A percentile compares a stretch with the other conserved stretches of the same genome.
phyloP scores from a whole-genome alignment of 805 yeast genomes.

The Nakazawaea wyomingensis region DNA sequence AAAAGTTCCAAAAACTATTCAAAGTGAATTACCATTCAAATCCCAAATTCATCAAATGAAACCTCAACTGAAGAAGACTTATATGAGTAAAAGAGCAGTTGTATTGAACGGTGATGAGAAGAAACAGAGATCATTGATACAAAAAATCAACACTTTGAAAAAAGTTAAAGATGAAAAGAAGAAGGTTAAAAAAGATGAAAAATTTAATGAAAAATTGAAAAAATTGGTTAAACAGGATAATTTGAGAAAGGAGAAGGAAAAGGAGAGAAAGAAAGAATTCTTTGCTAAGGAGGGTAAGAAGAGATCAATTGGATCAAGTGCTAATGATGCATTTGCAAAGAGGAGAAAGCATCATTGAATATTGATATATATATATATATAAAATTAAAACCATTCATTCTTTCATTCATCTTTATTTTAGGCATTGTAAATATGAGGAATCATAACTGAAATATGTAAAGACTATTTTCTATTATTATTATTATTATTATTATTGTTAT shows the following conservation, averaged over 20 bases:
- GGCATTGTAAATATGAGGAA: too few species aligned
- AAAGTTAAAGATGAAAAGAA: conserved; percentile 82
- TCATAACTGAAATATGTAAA: background rate
- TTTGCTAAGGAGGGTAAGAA: conserved; percentile 69
- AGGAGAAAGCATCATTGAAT: conserved; percentile 12
- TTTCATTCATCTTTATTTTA: background rate
- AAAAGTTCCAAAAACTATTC: conserved; percentile 76
- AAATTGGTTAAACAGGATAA: conserved; percentile 73
- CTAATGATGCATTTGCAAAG: conserved; percentile 24
- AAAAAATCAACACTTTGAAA: conserved; percentile 77
- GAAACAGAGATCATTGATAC: conserved; percentile 85
- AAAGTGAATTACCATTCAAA: conserved; percentile 78
- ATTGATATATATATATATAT: too few species aligned
- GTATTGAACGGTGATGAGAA: conserved; percentile 89
- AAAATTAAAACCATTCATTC: too few species aligned
- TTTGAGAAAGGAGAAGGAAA: conserved; percentile 65
- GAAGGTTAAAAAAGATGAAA: conserved; percentile 64
- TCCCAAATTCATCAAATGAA: conserved; percentile 87
- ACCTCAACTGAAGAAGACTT: conserved; percentile 79
- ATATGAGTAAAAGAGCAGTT: conserved; percentile 86
- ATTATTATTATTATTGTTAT: conserved; percentile 1
- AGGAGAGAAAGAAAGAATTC: conserved; percentile 81
- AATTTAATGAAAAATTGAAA: conserved; percentile 71
- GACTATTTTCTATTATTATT: background rate
- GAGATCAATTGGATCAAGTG: conserved; percentile 37